Base-by-base conservation (phyloP, 352 stramenopile species). In the Pythium volutum region DNA sequence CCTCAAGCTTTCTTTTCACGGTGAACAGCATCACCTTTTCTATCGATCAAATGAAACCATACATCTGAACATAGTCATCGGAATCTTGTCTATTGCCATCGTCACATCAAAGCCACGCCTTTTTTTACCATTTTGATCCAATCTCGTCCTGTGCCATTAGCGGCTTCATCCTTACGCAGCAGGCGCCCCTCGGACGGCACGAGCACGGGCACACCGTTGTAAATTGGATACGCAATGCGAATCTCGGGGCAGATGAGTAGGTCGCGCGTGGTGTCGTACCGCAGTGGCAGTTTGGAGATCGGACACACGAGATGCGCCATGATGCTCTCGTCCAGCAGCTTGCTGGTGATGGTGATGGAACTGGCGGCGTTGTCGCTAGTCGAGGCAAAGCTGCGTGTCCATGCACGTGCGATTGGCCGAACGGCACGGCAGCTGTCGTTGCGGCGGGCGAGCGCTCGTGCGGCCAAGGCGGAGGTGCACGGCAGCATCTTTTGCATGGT, bases 191-290 rank as follows among this genome's bases (percentile, higher is more conserved):
- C 84, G 9, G 72, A 76, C 0, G 87, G 87, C 39, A 95, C 75
- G 29, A 95, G 75, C 65, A 90, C 65, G 1, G 86, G 82, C 8
- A 90, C 62, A 29, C 86, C 82, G 26, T 85, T 25, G 50, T 75
- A 83, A 56, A 95, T 91, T 16, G 86, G 86, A 42, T 95, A 95
- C 71, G 84, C 76, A 36, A 95, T 82, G 63, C 76, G 74, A 57
- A 95, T 91, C 64, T 95, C 79, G 48, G 87, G 75, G 63, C 84
- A 93, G 54, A 95, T 78, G 56, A 95, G 66, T 20, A 79, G 74
- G 26, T 81, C 80, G 16, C 69, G 75, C 50, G 69, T 59, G 10
- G 59, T 29, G 70, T 92, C 80, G 55, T 91, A 92, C 50, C 81
- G 81, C 54, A 95, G 69, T 26, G 86, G 77, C 59, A 69, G 82